Evolutionary conservation across 495 filamentous ascomycete species (phyloP).

Genomic region (Penicillium samsonianum): DNA sequence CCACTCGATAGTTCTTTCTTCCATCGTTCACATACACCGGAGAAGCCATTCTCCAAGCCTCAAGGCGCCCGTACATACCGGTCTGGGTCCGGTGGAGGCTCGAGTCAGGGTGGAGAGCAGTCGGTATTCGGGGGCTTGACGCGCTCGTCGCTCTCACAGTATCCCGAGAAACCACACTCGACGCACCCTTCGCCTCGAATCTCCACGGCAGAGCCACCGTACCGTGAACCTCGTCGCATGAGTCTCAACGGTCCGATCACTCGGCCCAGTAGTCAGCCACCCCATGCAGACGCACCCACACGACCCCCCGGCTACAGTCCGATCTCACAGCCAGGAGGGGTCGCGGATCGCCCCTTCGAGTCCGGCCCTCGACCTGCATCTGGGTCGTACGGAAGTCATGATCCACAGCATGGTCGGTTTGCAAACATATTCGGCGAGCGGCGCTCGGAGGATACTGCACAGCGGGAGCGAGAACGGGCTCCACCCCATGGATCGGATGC

Average conservation of each 20-base stretch:
- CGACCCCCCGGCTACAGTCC: constrained; percentile 44
- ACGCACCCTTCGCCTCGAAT: constrained; percentile 45
- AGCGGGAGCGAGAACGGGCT: constrained; percentile 41
- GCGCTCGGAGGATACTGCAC: constrained; percentile 44
- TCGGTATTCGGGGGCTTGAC: constrained; percentile 40
- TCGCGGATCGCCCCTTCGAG: constrained; percentile 33
- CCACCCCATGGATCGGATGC: constrained; percentile 34
- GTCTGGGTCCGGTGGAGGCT: constrained; percentile 46
- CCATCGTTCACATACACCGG: constrained; percentile 74
- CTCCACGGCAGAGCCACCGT: constrained; percentile 38
- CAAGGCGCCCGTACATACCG: constrained; percentile 41
- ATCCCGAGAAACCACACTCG: constrained; percentile 42
- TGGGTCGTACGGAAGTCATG: constrained; percentile 34
- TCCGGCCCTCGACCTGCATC: constrained; percentile 20
- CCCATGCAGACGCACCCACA: constrained; percentile 38
- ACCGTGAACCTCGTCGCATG: constrained; percentile 40
- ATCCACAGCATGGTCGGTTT: constrained; percentile 35
- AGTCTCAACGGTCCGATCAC: constrained; percentile 45
- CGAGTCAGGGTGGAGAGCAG: constrained; percentile 34
- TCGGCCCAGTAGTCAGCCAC: constrained; percentile 48
- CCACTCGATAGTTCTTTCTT: constrained; percentile 61
- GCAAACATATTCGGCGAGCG: constrained; percentile 45
- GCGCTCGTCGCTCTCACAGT: constrained; percentile 37
- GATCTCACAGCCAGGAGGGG: constrained; percentile 33
- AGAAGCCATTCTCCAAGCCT: constrained; percentile 50